Conservation (phyloP, 768 basidiomycete genomes). For the Macrolepiota albuminosa region DNA sequence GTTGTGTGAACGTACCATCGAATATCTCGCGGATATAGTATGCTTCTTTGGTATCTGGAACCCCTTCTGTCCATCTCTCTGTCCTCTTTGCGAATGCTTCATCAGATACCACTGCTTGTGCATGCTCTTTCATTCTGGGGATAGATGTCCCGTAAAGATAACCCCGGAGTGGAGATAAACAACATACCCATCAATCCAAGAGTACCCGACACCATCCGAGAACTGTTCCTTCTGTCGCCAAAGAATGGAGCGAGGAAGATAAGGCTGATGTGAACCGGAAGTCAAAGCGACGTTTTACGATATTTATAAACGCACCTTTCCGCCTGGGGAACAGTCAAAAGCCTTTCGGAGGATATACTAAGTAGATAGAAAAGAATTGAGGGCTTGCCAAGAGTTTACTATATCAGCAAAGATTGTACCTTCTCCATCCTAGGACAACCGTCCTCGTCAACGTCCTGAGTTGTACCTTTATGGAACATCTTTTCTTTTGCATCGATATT, state of each 20-base stretch:
- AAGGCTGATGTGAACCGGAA: slow-evolving; percentile 48
- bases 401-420: slow-evolving; percentile 31
- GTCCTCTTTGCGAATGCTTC: slow-evolving; percentile 69
- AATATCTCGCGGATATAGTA: slow-evolving; percentile 92
- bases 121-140: slow-evolving; percentile 83
- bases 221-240: slow-evolving; percentile 99
- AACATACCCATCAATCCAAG: slow-evolving; percentile 93
- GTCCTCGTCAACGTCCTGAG: slow-evolving; percentile 74
- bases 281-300: background rate
- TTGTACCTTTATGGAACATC: slow-evolving; percentile 78
- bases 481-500: slow-evolving; percentile 84
- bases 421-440: slow-evolving; percentile 95
- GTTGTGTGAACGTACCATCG: slow-evolving; percentile 47
- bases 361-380: background rate
- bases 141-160: slow-evolving; percentile 4
- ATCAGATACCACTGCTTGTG: slow-evolving; percentile 71
- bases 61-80: slow-evolving; percentile 72
- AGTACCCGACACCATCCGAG: slow-evolving; percentile 97
- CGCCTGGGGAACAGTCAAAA: slow-evolving; percentile 81
- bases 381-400: background rate
- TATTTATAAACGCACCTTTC: slow-evolving; percentile 43
- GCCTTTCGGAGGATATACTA: slow-evolving; percentile 96
- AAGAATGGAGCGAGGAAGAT: slow-evolving; percentile 89
- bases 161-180: background rate
- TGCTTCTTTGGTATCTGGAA: slow-evolving; percentile 95